These are phyloP conservation scores for Colletotrichum acutatum DNA, from an alignment of 2,329 filamentous ascomycete species.

Conservation along the genomic window DNA sequence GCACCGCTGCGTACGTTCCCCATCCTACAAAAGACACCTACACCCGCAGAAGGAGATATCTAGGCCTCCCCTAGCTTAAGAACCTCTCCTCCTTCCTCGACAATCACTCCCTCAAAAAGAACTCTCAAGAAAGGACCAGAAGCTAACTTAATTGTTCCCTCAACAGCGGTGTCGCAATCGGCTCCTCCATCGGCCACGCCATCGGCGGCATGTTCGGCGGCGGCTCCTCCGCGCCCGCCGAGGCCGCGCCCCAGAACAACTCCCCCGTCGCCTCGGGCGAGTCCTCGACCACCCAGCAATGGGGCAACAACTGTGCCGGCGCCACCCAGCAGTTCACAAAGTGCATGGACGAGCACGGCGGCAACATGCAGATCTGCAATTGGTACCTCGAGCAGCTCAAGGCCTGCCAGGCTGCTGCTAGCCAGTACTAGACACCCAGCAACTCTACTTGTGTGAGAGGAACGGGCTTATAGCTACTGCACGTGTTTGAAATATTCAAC, in stretches of 20 bases:
- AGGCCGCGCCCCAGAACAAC: slow-evolving; percentile 55
- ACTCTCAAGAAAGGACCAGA: neutral
- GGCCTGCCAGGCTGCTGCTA: slow-evolving; percentile 83
- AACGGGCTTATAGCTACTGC: too few species aligned
- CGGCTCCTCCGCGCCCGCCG: slow-evolving; percentile 63
- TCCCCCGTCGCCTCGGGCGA: slow-evolving; percentile 57
- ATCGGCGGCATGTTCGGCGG: slow-evolving; percentile 91
- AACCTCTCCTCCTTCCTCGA: neutral
- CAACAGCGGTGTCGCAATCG: slow-evolving; percentile 91
- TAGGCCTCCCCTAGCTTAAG: neutral
- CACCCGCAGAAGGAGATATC: neutral
- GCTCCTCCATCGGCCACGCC: slow-evolving; percentile 94
- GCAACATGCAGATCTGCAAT: slow-evolving; percentile 94
- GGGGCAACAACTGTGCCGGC: slow-evolving; percentile 75
- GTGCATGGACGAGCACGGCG: slow-evolving; percentile 96
- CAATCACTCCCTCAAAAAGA: slow-evolving; percentile 4
- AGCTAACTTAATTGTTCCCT: slow-evolving; percentile 9
- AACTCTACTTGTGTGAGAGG: too few species aligned
- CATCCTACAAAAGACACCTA: neutral
- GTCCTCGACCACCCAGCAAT: slow-evolving; percentile 56
- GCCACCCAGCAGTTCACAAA: slow-evolving; percentile 89
- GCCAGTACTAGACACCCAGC: slow-evolving; percentile 71
- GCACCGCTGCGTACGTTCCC: slow-evolving; percentile 89
- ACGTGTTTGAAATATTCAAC: too few species aligned
- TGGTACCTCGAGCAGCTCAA: slow-evolving; percentile 99